Evolutionary conservation across 1,284 basidiomycete genomes (phyloP).

Genomic region (Meira nashicola): DNA sequence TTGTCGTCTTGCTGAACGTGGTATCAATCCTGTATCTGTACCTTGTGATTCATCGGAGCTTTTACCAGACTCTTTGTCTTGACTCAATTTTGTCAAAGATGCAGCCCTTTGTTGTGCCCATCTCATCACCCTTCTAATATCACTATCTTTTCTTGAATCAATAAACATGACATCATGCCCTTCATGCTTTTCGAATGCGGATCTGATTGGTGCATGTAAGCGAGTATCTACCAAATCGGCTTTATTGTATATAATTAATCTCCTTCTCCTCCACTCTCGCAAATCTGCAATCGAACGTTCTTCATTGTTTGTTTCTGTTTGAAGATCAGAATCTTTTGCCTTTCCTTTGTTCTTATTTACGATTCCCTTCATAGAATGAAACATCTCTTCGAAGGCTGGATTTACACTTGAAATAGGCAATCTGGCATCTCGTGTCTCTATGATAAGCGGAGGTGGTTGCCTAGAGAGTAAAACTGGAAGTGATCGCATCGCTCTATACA

Average conservation of each 20-base stretch:
- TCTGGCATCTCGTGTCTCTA: conserved; percentile 88
- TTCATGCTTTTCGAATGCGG: conserved; percentile 55
- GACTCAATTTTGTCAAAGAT: conserved; percentile 12
- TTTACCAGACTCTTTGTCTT: too few species aligned
- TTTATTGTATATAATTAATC: conserved; percentile 88
- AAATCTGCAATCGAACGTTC: conserved; percentile 22
- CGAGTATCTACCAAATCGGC: conserved; percentile 79
- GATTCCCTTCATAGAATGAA: conserved; percentile 42
- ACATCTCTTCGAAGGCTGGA: conserved; percentile 58
- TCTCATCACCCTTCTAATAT: conserved; percentile 56
- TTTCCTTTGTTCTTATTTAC: conserved; percentile 58
- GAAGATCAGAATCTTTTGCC: too few species aligned
- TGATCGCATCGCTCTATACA: conserved; percentile 58
- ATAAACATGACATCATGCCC: conserved; percentile 58
- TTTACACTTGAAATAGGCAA: conserved; percentile 92
- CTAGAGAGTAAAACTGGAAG: conserved; percentile 61
- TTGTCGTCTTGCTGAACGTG: conserved; percentile 19
- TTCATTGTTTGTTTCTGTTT: conserved; percentile 3
- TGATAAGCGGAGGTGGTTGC: conserved; percentile 73
- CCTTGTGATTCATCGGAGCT: conserved; percentile 15
- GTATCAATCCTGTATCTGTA: conserved; percentile 15
- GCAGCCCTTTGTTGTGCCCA: conserved; percentile 47
- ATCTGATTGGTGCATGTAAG: conserved; percentile 63
- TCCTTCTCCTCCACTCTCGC: conserved; percentile 52
- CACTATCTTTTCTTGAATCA: conserved; percentile 56